Base-by-base conservation (phyloP, 768 basidiomycete species). In the Hypholoma fasciculare region DNA sequence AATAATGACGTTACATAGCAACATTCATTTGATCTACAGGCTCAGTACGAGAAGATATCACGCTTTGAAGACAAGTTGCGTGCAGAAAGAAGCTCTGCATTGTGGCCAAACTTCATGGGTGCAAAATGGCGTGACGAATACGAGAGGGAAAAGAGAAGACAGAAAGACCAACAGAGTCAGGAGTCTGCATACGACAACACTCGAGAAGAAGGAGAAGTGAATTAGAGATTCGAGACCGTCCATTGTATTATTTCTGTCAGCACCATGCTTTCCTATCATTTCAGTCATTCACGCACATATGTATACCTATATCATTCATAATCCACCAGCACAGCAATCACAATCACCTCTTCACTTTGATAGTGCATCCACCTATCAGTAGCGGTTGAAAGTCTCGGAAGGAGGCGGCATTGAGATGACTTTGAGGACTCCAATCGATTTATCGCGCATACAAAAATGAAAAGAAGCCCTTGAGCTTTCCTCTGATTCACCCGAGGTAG, bases 81-180 rank as follows among this genome's bases (percentile, higher is more conserved):
- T 48, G 65, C 66, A 1, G 73, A 75, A n/a, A 77, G 72, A 43
- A 86, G 86, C 40, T 75, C 80, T 7, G 85, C 82, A 4, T 65
- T 87, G 12, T 89, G 78, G 59, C 89, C 86, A 0, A 87, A 87
- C 63, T 81, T 79, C 50, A 68, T 87, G 30, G 86, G 78, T 7
- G 82, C 79, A 2, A 85, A 82, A 64, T 82, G 83, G 76, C 77
- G 80, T 67, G 81, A 84, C 47, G 70, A 78, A 14, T 82, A 76
- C 69, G 82, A 84, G 49, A 60, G 69, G 56, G 82, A 79, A 6
- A 68, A 66, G 58, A 71, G 67, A 55, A 67, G 63, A 47, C 67
- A 71, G 50, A 70, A 69, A 57, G 76, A 74, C 9, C 65, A 65
- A 64, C 71, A 69, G 63, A 64, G 63, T 64, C 37, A 60, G 59